Conservation (phyloP, 192 early-diverging fungal species). For the Thoreauomyces humboldtii region DNA sequence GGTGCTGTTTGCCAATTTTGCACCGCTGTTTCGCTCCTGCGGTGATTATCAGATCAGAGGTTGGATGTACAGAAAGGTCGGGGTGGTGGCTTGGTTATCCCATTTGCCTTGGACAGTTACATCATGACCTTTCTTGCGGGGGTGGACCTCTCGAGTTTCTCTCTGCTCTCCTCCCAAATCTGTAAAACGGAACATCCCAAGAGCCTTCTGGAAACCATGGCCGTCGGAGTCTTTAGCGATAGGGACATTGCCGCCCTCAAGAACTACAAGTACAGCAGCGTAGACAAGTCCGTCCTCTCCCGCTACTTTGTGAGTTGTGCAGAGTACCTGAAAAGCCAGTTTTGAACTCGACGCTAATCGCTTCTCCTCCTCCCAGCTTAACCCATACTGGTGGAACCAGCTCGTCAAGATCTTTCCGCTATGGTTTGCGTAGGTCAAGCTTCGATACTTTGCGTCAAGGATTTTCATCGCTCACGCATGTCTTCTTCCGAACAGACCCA, state of each 20-base stretch:
- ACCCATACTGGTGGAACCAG: slow-evolving; percentile 82
- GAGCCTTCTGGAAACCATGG: too few relatives aligned
- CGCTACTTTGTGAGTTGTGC: slow-evolving; percentile 50
- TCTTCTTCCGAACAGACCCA: slow-evolving; percentile 55
- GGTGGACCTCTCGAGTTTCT: too few relatives aligned
- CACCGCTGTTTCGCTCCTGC: too few relatives aligned
- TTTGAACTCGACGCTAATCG: neutral
- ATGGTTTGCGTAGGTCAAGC: slow-evolving; percentile 73
- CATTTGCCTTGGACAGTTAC: too few relatives aligned
- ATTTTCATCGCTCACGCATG: neutral
- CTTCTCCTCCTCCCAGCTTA: slow-evolving; percentile 41
- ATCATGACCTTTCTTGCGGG: too few relatives aligned
- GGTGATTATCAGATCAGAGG: too few relatives aligned
- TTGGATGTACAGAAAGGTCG: too few relatives aligned
- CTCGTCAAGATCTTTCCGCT: slow-evolving; percentile 80
- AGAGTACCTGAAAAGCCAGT: neutral
- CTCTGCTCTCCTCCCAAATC: too few relatives aligned
- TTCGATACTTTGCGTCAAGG: neutral
- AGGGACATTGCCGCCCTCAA: slow-evolving; percentile 47
- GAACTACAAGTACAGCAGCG: slow-evolving; percentile 82
- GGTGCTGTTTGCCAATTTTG: too few relatives aligned
- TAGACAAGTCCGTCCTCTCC: slow-evolving; percentile 77
- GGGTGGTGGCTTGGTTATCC: too few relatives aligned
- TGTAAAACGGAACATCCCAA: too few relatives aligned
- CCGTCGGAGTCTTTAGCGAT: slow-evolving; percentile 24